Base-by-base conservation (phyloP, 2,329 filamentous ascomycete species). In the Neonectria neomacrospora region DNA sequence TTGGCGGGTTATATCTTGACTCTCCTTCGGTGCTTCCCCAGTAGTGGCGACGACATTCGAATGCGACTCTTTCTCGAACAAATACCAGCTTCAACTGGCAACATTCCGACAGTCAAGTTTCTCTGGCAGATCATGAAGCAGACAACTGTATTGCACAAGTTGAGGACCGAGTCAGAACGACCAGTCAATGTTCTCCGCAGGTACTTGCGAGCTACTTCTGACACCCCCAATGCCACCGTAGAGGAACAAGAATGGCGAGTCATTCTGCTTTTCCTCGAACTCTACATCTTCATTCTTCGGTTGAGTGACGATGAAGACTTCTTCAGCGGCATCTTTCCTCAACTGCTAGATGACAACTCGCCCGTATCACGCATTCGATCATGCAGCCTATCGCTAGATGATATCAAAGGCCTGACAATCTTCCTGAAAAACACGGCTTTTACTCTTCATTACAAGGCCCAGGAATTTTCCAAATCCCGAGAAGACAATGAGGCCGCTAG, bases 251-350 rank as follows among this genome's bases (percentile, higher is more conserved):
- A 98, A 74, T 99, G 96, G 96, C 90, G 91, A 18, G 90, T 96
- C 1, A 88, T 97, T 44, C 82, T 98, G 0, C 85, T 99, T 0
- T 98, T 99, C 74, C 84, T 99, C 6, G 96, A 99, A 72, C 85
- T 99, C 0, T 99, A 97, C 75, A 93, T 91, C 2, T 98, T 98
- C 75, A 88, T 97, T 2, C 82, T 98, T 12, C 91, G 96, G 70
- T 88, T 98, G 34, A 97, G 95, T 76, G 96, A 99, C 70, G 96
- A 99, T 67, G 95, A 98, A 69, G 96, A 99, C 71, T 99, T 99
- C 75, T 91, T 97, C 65, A 86, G 88, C 60, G 84, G 85, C 58
- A 80, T 86, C 65, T 80, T 77, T 41, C 80, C 82, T 26, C 69
- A 73, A 57, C 61, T 76, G 30, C 69, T 80, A 20, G 77, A 78